phyloP scores from a whole-genome alignment of 73 alveolate species.

The Symbiodinium pilosum region DNA sequence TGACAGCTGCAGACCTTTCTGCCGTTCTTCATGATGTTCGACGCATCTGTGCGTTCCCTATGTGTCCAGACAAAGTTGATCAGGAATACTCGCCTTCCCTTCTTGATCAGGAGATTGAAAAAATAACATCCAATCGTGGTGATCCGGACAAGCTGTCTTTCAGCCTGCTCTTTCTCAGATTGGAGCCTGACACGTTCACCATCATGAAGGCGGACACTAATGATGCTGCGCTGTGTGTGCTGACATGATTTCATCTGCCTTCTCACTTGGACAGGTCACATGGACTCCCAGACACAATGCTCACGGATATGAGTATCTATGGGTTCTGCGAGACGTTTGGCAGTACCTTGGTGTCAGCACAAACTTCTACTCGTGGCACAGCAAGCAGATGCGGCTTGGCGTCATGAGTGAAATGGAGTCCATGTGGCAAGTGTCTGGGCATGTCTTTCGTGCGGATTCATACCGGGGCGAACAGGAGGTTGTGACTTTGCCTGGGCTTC shows the following conservation, averaged over 20 bases:
- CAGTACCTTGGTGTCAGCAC: not conserved
- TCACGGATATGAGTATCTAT: slow-evolving; percentile 36
- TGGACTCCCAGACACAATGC: not conserved
- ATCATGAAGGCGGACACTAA: not conserved
- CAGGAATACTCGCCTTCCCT: not conserved
- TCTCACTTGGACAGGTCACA: not conserved
- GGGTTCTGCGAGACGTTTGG: not conserved
- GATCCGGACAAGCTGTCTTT: not conserved
- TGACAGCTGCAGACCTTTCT: not conserved
- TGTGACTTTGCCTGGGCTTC: not conserved
- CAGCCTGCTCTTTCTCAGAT: not conserved
- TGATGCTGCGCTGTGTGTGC: too few relatives aligned
- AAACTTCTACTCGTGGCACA: not conserved
- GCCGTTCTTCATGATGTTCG: not conserved
- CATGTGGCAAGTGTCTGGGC: not conserved
- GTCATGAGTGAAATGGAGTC: not conserved
- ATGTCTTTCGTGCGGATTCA: not conserved
- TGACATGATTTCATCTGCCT: not conserved
- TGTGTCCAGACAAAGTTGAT: not conserved
- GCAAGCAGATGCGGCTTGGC: not conserved
- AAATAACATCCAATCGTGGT: not conserved
- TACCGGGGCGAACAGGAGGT: slow-evolving; percentile 15
- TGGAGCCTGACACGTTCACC: not conserved
- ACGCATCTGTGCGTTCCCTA: not conserved
- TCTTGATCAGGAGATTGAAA: not conserved